These are phyloP conservation scores for Coemansia pectinata DNA, from an alignment of 192 early-diverging fungal genomes.

Conservation along the genomic window DNA sequence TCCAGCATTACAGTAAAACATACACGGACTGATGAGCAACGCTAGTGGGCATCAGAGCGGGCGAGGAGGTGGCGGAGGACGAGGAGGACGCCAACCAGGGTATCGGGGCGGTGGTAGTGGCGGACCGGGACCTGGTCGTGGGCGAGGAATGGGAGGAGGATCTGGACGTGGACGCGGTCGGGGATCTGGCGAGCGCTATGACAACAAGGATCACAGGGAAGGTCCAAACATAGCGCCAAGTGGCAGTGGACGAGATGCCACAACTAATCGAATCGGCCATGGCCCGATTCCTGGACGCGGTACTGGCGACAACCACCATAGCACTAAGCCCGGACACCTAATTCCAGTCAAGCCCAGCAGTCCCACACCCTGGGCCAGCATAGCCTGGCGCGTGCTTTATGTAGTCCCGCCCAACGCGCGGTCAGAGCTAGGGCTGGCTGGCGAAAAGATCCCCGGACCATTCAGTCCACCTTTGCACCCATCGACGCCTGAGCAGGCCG, in stretches of 20 bases:
- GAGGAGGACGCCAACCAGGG: neutral
- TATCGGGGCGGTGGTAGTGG: neutral
- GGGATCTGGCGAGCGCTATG: neutral
- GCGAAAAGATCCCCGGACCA: conserved; percentile 48
- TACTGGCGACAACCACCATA: neutral
- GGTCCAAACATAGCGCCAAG: neutral
- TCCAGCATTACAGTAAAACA: neutral
- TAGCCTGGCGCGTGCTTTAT: conserved; percentile 42
- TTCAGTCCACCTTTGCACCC: conserved; percentile 48
- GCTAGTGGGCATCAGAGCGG: neutral
- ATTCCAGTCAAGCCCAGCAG: conserved; percentile 25
- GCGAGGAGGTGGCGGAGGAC: neutral
- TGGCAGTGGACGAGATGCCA: neutral
- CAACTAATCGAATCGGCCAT: neutral
- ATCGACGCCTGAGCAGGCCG: conserved; percentile 17
- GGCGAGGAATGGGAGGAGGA: neutral
- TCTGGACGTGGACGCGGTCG: neutral
- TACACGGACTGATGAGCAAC: neutral
- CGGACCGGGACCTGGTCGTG: neutral
- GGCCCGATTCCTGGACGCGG: neutral
- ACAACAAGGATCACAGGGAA: neutral
- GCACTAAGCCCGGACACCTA: conserved; percentile 5
- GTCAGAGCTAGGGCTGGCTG: conserved; percentile 37
- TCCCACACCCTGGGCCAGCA: conserved; percentile 23
- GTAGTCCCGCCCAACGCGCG: conserved; percentile 33